phyloP scores from a whole-genome alignment of 495 filamentous ascomycete genomes.

The Hypoxylon trugodes region DNA sequence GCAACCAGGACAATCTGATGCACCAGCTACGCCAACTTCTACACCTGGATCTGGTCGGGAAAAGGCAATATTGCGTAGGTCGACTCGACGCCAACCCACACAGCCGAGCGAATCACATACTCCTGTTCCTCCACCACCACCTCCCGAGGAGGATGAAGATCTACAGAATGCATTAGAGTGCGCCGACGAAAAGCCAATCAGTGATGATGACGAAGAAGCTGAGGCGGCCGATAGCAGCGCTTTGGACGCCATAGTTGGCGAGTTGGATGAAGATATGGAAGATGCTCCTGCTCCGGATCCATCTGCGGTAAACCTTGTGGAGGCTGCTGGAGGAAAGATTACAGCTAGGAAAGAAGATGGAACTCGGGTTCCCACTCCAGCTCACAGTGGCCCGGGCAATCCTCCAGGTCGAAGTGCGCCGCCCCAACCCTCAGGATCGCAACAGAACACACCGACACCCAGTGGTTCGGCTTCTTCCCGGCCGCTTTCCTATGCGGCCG shows the following conservation, averaged over 20 bases:
- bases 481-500: constrained; percentile 81
- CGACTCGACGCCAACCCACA: constrained; percentile 61
- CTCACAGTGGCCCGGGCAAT: constrained; percentile 58
- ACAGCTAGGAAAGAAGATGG: constrained; percentile 98
- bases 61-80: constrained; percentile 62
- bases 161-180: constrained; percentile 80
- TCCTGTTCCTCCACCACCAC: constrained; percentile 58
- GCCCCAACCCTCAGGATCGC: constrained; percentile 52
- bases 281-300: constrained; percentile 75
- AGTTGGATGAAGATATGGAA: constrained; percentile 88
- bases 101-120: constrained; percentile 49
- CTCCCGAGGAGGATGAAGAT: constrained; percentile 65
- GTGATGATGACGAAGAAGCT: constrained; percentile 77
- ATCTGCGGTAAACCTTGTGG: constrained; percentile 90
- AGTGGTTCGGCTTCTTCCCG: constrained; percentile 60
- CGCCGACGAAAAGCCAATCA: constrained; percentile 87
- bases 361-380: constrained; percentile 86
- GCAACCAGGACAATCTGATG: constrained; percentile 45
- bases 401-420: constrained; percentile 56
- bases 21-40: constrained; percentile 50
- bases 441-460: constrained; percentile 60
- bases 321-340: constrained; percentile 88
- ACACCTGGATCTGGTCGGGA: constrained; percentile 52
- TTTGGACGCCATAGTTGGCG: constrained; percentile 87
- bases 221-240: constrained; percentile 68